Conservation (phyloP, 129 eudicot species). For the Centaurea solstitialis region DNA sequence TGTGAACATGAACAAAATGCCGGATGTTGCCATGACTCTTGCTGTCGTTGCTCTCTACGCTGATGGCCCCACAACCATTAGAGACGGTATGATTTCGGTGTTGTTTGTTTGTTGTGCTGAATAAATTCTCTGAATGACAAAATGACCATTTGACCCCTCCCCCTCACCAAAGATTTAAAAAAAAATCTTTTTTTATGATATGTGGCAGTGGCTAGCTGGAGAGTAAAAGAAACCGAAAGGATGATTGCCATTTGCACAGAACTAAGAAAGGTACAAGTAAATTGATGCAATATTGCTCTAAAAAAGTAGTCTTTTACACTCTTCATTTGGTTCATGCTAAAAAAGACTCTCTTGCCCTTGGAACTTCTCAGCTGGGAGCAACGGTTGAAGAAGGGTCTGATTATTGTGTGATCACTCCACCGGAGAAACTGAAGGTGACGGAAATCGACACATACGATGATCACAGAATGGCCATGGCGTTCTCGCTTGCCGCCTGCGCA, state of each 20-base stretch:
- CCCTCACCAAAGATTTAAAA: too few relatives aligned
- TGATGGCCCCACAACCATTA: conserved; percentile 90
- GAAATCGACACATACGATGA: conserved; percentile 89
- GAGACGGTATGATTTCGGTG: conserved; percentile 68
- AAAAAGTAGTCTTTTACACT: background rate
- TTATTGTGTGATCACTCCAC: conserved; percentile 90
- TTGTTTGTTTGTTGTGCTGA: background rate
- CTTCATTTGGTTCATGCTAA: conserved; percentile 4
- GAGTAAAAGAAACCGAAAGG: conserved; percentile 96
- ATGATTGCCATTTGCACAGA: conserved; percentile 99
- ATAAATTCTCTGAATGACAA: background rate
- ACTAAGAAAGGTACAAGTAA: conserved; percentile 70
- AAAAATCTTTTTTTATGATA: conserved; percentile 7
- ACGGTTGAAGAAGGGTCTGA: conserved; percentile 95
- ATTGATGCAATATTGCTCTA: background rate
- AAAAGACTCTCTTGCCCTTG: conserved; percentile 14
- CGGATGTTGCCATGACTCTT: conserved; percentile 99
- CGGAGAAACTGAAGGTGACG: conserved; percentile 80
- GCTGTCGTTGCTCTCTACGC: conserved; percentile 95
- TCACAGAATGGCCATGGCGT: conserved; percentile 99
- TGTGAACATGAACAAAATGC: conserved; percentile 99
- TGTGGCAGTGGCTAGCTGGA: conserved; percentile 96
- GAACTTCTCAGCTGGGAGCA: conserved; percentile 77
- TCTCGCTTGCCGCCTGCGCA: conserved; percentile 93
- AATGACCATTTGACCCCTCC: background rate